Evolutionary conservation across 345 rosid species (phyloP).

Genomic region (Arabidopsis arenosa): DNA sequence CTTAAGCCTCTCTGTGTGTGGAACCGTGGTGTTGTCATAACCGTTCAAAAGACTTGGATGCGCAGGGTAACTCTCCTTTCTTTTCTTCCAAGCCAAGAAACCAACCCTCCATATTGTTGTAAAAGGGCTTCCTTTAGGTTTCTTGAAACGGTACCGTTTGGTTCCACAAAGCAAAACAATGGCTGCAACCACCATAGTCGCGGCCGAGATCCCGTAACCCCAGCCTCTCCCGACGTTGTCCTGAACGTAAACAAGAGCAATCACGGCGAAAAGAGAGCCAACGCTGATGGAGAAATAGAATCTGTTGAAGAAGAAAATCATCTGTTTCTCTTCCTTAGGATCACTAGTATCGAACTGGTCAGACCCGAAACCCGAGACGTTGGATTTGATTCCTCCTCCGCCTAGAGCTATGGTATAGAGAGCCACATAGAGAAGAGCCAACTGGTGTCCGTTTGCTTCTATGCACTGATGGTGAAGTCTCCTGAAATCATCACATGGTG

Average conservation of each 20-base stretch:
- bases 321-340: constrained; percentile 81
- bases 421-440: constrained; percentile 75
- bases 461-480: constrained; percentile 65
- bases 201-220: constrained; percentile 93
- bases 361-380: constrained; percentile 91
- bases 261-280: constrained; percentile 80
- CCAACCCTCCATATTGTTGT: constrained; percentile 78
- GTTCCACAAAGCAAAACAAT: constrained; percentile 66
- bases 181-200: constrained; percentile 73
- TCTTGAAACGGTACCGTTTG: constrained; percentile 68
- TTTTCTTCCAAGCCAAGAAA: constrained; percentile 82
- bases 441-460: constrained; percentile 70
- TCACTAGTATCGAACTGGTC: constrained; percentile 80
- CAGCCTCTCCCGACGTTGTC: constrained; percentile 93
- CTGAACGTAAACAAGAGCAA: constrained; percentile 80
- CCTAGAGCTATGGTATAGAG: constrained; percentile 84
- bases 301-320: constrained; percentile 79
- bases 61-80: constrained; percentile 57
- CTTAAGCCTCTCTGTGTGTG: constrained; percentile 67
- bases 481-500: constrained; percentile 64
- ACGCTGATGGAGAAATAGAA: constrained; percentile 74
- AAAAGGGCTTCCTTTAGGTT: constrained; percentile 84
- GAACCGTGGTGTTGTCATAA: constrained; percentile 59
- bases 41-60: constrained; percentile 66
- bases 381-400: constrained; percentile 91